Percentiles rank a stretch among this genome's conserved stretches.
phyloP scores from a whole-genome alignment of 345 rosid genomes.

The Bretschneidera sinensis region DNA sequence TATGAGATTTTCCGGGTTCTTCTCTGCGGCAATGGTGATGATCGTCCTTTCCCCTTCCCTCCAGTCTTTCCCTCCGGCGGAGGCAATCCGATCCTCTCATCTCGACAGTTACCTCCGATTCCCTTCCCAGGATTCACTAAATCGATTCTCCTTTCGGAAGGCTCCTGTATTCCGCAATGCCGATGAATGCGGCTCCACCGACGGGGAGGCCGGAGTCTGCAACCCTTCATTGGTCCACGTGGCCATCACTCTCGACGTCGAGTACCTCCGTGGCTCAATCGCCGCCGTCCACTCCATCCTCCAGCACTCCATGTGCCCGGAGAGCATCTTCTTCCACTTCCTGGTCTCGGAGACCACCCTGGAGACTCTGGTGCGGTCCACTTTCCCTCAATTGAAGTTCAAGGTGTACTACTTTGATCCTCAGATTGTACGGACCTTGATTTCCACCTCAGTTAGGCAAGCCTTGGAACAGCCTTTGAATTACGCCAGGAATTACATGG shows the following conservation, averaged over 20 bases:
- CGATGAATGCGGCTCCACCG: constrained; percentile 57
- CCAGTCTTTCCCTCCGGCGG: constrained; percentile 89
- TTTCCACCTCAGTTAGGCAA: constrained; percentile 86
- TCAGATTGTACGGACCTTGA: constrained; percentile 59
- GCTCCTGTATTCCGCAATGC: constrained; percentile 75
- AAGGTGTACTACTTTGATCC: constrained; percentile 88
- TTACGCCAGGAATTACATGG: constrained; percentile 86
- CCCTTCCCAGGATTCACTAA: constrained; percentile 20
- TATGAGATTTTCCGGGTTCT: constrained; percentile 59
- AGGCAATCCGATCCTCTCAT: constrained; percentile 77
- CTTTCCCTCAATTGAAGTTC: constrained; percentile 80
- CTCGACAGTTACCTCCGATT: constrained; percentile 44
- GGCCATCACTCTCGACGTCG: constrained; percentile 83
- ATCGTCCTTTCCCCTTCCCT: constrained; percentile 79
- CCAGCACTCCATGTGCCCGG: constrained; percentile 74
- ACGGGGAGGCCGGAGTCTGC: constrained; percentile 45
- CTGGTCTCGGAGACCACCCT: constrained; percentile 65
- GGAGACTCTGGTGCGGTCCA: constrained; percentile 66
- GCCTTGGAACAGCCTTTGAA: constrained; percentile 93
- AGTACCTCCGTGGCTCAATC: constrained; percentile 88
- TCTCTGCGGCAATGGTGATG: constrained; percentile 68
- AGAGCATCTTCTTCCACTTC: constrained; percentile 84
- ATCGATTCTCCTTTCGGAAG: constrained; percentile 56
- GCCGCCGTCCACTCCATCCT: constrained; percentile 94
- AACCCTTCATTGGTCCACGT: constrained; percentile 79